Conservation (phyloP, 2,329 filamentous ascomycete genomes). For the Phialocephala subalpina region DNA sequence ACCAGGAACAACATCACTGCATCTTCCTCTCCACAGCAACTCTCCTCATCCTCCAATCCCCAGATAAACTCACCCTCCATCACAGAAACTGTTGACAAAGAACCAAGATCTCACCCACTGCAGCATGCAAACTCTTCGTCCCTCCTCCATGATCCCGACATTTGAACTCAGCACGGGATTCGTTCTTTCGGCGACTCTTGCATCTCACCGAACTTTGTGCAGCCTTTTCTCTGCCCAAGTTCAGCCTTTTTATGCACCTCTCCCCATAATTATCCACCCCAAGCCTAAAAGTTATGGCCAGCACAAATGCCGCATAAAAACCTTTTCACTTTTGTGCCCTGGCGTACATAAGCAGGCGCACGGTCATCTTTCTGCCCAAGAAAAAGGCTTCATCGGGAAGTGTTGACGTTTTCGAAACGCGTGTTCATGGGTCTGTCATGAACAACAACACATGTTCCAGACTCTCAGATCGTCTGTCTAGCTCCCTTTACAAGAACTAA, state of each 20-base stretch:
- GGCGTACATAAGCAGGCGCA: not conserved
- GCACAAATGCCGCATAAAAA: conserved; percentile 4
- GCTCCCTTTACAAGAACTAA: not conserved
- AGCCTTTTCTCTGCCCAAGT: not conserved
- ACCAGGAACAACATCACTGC: not conserved
- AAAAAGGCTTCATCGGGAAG: too few relatives aligned
- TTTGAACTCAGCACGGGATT: not conserved
- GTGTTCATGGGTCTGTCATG: not conserved
- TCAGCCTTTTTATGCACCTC: not conserved
- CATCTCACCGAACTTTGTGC: not conserved
- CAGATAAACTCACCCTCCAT: not conserved
- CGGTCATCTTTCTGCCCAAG: conserved; percentile 9
- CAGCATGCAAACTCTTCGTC: not conserved
- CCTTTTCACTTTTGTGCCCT: not conserved
- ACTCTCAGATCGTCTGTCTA: not conserved
- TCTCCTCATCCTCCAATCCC: not conserved
- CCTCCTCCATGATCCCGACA: not conserved
- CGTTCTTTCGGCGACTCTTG: not conserved
- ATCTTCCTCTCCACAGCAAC: conserved; percentile 1
- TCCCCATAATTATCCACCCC: not conserved
- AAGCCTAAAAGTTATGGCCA: conserved; percentile 3
- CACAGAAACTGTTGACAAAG: not conserved
- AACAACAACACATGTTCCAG: not conserved
- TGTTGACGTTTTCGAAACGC: not conserved
- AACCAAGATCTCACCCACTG: not conserved